A percentile compares a stretch with the other conserved stretches of the same genome.
Conservation (phyloP, 2,329 filamentous ascomycete genomes). For the Ceratocystis colombiana region DNA sequence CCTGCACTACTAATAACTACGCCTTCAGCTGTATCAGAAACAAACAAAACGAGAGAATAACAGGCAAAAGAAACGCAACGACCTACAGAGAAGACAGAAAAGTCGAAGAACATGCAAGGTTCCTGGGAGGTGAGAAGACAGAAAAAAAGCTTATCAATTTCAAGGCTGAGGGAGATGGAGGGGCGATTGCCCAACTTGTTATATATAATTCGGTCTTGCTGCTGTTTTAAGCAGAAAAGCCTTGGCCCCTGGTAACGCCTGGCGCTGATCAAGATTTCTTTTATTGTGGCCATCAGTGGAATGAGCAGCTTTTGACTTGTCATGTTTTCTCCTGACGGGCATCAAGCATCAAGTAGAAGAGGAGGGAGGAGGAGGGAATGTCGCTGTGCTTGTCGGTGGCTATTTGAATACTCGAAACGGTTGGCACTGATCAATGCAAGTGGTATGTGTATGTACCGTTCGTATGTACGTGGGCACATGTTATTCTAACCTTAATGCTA, state of each 20-base stretch:
- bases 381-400: too few relatives aligned
- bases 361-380: too few relatives aligned
- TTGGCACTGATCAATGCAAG: background rate
- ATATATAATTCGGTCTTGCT: background rate
- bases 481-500: background rate
- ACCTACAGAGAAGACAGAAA: background rate
- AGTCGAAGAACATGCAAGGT: background rate
- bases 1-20: too few relatives aligned
- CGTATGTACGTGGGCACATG: background rate
- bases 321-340: background rate
- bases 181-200: background rate
- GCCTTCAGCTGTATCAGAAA: background rate
- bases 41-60: background rate
- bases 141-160: slow-evolving; percentile 10
- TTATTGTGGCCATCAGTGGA: background rate
- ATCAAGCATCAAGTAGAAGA: background rate
- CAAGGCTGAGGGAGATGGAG: background rate
- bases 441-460: background rate
- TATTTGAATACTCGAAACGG: background rate
- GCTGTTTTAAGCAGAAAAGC: slow-evolving; percentile 6
- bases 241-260: background rate
- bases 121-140: background rate
- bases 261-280: slow-evolving; percentile 12
- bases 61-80: background rate
- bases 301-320: background rate